A percentile compares a stretch with the other conserved stretches of the same genome.
phyloP scores from a whole-genome alignment of 306 rosid genomes.

The Alnus rubra region DNA sequence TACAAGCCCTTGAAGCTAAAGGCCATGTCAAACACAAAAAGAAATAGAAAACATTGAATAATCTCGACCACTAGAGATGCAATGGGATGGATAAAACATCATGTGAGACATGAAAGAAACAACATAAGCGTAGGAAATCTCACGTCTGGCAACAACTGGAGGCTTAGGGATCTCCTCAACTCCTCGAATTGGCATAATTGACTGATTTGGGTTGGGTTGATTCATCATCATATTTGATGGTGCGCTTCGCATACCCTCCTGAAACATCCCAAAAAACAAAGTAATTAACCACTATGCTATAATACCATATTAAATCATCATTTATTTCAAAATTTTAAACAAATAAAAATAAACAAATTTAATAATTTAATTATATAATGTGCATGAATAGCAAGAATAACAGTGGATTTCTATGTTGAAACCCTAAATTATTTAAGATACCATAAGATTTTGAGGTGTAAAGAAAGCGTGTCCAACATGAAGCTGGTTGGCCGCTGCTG shows the following conservation, averaged over 20 bases:
- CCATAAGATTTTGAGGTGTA: conserved; percentile 75
- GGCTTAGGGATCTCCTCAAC: conserved; percentile 78
- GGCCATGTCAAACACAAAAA: conserved; percentile 6
- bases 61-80: not conserved
- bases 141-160: conserved; percentile 73
- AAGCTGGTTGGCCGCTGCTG: conserved; percentile 61
- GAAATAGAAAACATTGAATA: not conserved
- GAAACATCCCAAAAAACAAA: conserved; percentile 1
- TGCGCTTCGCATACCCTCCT: conserved; percentile 86
- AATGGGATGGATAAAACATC: not conserved
- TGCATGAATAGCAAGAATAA: too few relatives aligned
- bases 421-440: conserved; percentile 27
- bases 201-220: conserved; percentile 64
- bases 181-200: conserved; percentile 51
- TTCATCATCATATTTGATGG: conserved; percentile 58
- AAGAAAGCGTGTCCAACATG: conserved; percentile 67
- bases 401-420: not conserved
- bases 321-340: not conserved
- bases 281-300: too few relatives aligned
- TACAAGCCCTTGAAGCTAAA: not conserved
- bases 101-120: not conserved
- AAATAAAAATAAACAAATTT: not conserved
- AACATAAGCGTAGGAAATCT: conserved; percentile 24
- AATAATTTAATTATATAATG: too few relatives aligned
- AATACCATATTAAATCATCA: too few relatives aligned